Evolutionary conservation across 768 basidiomycete genomes (phyloP).

Genomic region (Rhizopogon rudus): DNA sequence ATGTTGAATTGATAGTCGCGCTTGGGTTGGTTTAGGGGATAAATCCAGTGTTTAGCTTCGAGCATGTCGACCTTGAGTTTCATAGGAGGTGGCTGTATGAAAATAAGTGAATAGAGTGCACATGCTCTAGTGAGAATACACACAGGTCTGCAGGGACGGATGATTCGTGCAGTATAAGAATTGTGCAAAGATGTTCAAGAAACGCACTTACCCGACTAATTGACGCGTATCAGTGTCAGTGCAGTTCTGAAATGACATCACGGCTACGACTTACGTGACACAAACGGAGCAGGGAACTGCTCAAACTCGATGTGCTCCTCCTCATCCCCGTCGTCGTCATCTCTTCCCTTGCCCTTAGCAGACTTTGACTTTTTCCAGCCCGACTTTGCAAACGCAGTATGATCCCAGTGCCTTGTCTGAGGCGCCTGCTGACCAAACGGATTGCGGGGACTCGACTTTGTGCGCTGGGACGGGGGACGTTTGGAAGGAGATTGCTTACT

Average conservation of each 20-base stretch:
- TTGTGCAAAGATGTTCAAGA: neutral
- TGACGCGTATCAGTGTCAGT: slow-evolving; percentile 8
- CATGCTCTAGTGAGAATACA: slow-evolving; percentile 3
- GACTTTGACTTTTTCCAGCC: slow-evolving; percentile 54
- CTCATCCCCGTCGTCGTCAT: slow-evolving; percentile 49
- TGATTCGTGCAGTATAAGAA: neutral
- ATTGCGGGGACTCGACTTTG: slow-evolving; percentile 36
- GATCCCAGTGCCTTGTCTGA: slow-evolving; percentile 87
- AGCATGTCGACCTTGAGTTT: slow-evolving; percentile 73
- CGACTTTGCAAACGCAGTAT: slow-evolving; percentile 80
- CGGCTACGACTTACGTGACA: slow-evolving; percentile 46
- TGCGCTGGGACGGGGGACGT: slow-evolving; percentile 34
- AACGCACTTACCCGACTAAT: slow-evolving; percentile 48
- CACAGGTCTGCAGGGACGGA: slow-evolving; percentile 26
- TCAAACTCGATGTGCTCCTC: slow-evolving; percentile 68
- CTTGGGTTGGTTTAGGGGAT: slow-evolving; percentile 81
- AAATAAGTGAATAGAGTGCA: neutral
- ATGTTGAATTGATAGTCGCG: slow-evolving; percentile 97
- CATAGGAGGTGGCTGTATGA: slow-evolving; percentile 62
- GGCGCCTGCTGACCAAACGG: slow-evolving; percentile 51
- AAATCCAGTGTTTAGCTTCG: slow-evolving; percentile 84
- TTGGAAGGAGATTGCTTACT: slow-evolving; percentile 22
- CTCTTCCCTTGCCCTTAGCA: slow-evolving; percentile 46
- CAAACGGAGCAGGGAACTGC: slow-evolving; percentile 79
- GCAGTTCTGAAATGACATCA: neutral